Evolutionary conservation across 345 rosid species (phyloP).

Genomic region (Brassica carinata): DNA sequence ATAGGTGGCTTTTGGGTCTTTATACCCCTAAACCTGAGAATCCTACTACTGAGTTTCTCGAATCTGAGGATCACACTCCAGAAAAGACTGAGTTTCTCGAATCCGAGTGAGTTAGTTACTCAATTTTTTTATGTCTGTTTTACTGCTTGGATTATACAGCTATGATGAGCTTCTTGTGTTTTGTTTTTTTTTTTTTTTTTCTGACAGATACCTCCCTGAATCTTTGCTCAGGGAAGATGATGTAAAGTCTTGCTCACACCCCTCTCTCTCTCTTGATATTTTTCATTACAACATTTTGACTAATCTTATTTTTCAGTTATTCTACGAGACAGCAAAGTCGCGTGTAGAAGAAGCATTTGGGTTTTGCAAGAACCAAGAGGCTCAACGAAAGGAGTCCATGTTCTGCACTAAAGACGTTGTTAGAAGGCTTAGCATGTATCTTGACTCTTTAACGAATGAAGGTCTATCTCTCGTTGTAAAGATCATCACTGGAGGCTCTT

Average conservation of each 20-base stretch:
- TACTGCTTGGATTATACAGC: neutral
- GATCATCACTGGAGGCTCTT: constrained; percentile 52
- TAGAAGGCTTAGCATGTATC: constrained; percentile 43
- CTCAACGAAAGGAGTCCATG: constrained; percentile 30
- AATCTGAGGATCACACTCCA: constrained; percentile 36
- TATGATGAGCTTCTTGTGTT: neutral
- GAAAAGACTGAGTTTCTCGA: constrained; percentile 49
- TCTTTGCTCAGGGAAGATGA: constrained; percentile 82
- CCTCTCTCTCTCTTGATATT: constrained; percentile 3
- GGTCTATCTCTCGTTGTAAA: constrained; percentile 64
- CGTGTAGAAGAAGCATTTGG: constrained; percentile 70
- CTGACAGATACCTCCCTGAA: constrained; percentile 63
- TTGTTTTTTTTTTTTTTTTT: neutral
- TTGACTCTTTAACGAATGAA: constrained; percentile 60
- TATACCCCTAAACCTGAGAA: constrained; percentile 43
- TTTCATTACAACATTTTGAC: neutral
- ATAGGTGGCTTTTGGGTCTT: constrained; percentile 79
- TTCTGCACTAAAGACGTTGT: constrained; percentile 36
- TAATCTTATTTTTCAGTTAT: constrained; percentile 45
- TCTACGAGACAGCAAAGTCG: constrained; percentile 55
- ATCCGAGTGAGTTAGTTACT: constrained; percentile 43
- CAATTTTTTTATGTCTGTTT: constrained; percentile 4
- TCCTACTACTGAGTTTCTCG: constrained; percentile 47
- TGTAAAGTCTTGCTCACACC: constrained; percentile 48
- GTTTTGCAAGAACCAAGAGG: constrained; percentile 34